phyloP scores from a whole-genome alignment of 441 rosid genomes.

The Kokia cookei region DNA sequence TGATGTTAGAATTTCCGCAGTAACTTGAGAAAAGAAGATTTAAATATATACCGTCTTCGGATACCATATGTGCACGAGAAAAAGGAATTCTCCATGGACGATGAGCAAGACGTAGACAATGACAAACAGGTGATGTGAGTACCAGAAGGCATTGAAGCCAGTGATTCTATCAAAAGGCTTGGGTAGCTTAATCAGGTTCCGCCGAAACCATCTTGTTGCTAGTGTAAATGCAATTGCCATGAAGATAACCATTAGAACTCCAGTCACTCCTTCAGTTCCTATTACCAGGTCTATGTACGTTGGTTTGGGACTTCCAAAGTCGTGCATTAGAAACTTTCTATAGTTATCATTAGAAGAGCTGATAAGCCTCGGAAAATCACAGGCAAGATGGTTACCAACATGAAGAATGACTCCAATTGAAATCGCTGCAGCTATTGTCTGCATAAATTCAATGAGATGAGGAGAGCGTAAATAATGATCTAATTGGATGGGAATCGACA shows the following conservation, averaged over 20 bases:
- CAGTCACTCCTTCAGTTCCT: conserved; percentile 50
- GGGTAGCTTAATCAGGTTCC: conserved; percentile 52
- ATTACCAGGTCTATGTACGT: conserved; percentile 48
- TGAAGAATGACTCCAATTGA: conserved; percentile 47
- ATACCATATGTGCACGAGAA: conserved; percentile 53
- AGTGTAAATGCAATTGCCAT: conserved; percentile 53
- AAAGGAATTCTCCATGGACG: conserved; percentile 46
- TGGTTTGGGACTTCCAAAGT: conserved; percentile 40
- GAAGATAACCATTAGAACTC: conserved; percentile 45
- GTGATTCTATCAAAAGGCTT: conserved; percentile 55
- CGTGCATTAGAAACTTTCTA: conserved; percentile 4
- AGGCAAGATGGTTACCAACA: conserved; percentile 48
- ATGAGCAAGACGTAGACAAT: conserved; percentile 44
- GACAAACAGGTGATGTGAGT: conserved; percentile 24
- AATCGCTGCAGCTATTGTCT: conserved; percentile 61
- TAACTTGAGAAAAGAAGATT: background rate
- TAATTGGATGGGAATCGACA: background rate
- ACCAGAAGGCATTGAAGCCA: too few relatives aligned
- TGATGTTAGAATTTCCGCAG: background rate
- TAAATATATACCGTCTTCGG: conserved; percentile 39
- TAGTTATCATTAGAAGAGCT: conserved; percentile 16
- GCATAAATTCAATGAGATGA: conserved; percentile 8
- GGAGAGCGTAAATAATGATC: background rate
- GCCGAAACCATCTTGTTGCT: conserved; percentile 50
- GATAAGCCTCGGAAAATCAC: conserved; percentile 57